These are phyloP conservation scores for Cavenderia fasciculata DNA, from an alignment of 78 protist species.

Conservation along the genomic window DNA sequence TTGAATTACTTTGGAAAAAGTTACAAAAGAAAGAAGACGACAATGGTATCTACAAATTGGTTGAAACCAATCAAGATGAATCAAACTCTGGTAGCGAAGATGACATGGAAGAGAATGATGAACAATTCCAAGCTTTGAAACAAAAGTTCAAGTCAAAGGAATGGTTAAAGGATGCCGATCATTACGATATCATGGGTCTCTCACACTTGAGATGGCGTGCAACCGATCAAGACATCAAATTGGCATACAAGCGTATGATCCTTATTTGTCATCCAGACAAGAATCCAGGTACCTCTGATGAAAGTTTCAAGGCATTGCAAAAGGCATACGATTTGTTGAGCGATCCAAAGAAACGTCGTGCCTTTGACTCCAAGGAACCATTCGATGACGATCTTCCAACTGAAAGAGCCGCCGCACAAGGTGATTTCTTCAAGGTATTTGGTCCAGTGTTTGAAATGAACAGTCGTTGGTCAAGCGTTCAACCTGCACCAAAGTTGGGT, in stretches of 20 bases:
- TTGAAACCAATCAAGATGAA: not conserved
- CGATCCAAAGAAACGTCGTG: conserved; percentile 77
- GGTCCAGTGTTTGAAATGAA: conserved; percentile 82
- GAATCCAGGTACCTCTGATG: conserved; percentile 81
- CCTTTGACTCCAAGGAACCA: conserved; percentile 88
- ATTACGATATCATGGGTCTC: conserved; percentile 90
- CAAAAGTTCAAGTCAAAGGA: conserved; percentile 45
- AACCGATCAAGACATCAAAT: conserved; percentile 86
- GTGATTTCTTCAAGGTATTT: conserved; percentile 75
- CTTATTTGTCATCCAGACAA: conserved; percentile 92
- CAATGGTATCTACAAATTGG: conserved; percentile 24
- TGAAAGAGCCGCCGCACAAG: not conserved
- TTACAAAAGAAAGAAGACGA: conserved; percentile 18
- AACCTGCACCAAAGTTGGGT: conserved; percentile 89
- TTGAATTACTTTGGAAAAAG: conserved; percentile 56
- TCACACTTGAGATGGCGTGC: conserved; percentile 82
- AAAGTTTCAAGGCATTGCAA: conserved; percentile 82
- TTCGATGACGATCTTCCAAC: conserved; percentile 89
- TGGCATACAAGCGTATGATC: conserved; percentile 78
- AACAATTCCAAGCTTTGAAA: conserved; percentile 12
- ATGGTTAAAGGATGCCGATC: conserved; percentile 65
- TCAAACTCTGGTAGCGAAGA: conserved; percentile 10
- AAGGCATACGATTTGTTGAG: conserved; percentile 86
- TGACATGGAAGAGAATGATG: conserved; percentile 34
- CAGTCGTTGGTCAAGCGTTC: conserved; percentile 68